Percentiles rank a stretch among this genome's conserved stretches.
Conservation (phyloP, 352 stramenopile species). For the Blastocystis sp. region DNA sequence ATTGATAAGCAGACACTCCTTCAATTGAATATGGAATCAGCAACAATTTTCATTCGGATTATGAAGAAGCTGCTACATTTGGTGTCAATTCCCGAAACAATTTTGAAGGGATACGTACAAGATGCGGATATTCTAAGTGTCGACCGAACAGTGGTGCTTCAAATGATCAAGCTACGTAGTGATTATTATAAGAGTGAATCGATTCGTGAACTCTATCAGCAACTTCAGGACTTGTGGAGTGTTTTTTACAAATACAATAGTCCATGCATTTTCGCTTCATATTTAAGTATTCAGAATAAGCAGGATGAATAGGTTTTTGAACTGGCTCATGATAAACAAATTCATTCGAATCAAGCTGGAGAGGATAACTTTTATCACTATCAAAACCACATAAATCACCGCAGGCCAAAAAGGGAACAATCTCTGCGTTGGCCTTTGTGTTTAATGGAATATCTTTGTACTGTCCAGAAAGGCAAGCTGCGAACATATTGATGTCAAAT, state of each 20-base stretch:
- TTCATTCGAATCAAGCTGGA: slow-evolving; percentile 39
- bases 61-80: slow-evolving; percentile 58
- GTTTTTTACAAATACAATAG: slow-evolving; percentile 1
- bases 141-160: not conserved
- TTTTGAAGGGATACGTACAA: slow-evolving; percentile 49
- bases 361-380: slow-evolving; percentile 65
- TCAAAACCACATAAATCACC: slow-evolving; percentile 86
- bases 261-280: slow-evolving; percentile 62
- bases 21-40: slow-evolving; percentile 50
- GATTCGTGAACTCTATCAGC: slow-evolving; percentile 3
- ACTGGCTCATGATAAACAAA: slow-evolving; percentile 62
- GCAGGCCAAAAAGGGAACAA: slow-evolving; percentile 83
- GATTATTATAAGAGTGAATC: slow-evolving; percentile 45
- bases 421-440: slow-evolving; percentile 1
- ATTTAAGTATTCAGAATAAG: slow-evolving; percentile 63
- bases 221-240: not conserved
- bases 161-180: slow-evolving; percentile 30
- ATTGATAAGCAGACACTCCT: not conserved
- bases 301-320: slow-evolving; percentile 63
- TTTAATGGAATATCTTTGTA: slow-evolving; percentile 18
- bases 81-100: slow-evolving; percentile 1
- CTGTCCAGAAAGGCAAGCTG: not conserved
- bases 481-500: slow-evolving; percentile 66
- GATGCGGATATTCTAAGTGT: slow-evolving; percentile 9
- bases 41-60: not conserved